Evolutionary conservation across 345 rosid genomes (phyloP).

Genomic region (Pistacia vera): DNA sequence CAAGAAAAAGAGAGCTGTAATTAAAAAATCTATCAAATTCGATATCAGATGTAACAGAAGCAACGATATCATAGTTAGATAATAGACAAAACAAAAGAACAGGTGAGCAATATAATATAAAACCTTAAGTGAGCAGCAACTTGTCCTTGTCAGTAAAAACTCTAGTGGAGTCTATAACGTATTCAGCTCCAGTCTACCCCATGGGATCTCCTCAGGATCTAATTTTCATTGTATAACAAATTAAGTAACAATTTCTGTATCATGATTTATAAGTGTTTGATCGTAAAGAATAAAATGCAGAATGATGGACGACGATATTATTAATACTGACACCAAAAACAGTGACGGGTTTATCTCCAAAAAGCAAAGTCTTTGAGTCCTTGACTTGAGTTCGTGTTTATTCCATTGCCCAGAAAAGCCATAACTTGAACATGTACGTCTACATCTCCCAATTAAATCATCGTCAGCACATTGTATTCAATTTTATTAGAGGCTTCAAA

Average conservation of each 20-base stretch:
- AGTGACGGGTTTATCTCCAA: constrained; percentile 63
- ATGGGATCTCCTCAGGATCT: constrained; percentile 93
- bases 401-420: constrained; percentile 81
- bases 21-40: background rate
- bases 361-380: constrained; percentile 79
- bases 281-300: too few species aligned
- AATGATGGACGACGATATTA: background rate
- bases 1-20: background rate
- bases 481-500: background rate
- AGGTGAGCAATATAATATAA: background rate
- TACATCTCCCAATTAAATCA: constrained; percentile 5
- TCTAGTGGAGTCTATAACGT: constrained; percentile 72
- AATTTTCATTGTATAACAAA: background rate
- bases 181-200: constrained; percentile 87
- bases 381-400: constrained; percentile 66
- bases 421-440: constrained; percentile 85
- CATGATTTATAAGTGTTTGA: too few species aligned
- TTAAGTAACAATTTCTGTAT: too few species aligned
- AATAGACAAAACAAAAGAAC: background rate
- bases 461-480: background rate
- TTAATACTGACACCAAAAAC: constrained; percentile 56
- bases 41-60: background rate
- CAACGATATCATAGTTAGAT: background rate
- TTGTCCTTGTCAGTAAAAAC: constrained; percentile 86
- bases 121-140: constrained; percentile 91